Base-by-base conservation (phyloP, 2,329 filamentous ascomycete species). In the Cytospora piceicola region DNA sequence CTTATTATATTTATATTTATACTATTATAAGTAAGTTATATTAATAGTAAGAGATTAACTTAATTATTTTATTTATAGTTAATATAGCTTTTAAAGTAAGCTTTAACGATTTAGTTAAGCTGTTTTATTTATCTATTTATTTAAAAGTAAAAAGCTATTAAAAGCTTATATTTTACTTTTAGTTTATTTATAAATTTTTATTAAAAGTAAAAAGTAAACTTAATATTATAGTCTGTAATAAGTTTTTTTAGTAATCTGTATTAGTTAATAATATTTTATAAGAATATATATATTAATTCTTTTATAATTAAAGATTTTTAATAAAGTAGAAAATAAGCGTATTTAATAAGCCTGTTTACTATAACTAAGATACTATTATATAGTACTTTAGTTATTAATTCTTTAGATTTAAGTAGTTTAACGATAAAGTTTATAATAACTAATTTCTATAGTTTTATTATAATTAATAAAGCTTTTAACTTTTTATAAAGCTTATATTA, bases 351-450 rank as follows among this genome's bases (percentile, higher is more conserved):
- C 24, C 11, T 24, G 24, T 49, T 24, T 49, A 49, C 8, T 6
- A 20, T 42, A 20, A 42, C 15, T 42, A 42, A 20, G 7, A 42
- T 42, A 42, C 39, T 42, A 42, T 42, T 42, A 42, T 42, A 42
- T 20, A 42, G n/a, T 52, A 49, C 3, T n/a, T 24, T 7, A 34
- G 34, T 61, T 52, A 61, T 52, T 24, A 53, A 9, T 36, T 54
- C 22, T 49, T 22, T n/a, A 11, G 22, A 58, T 22, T 22, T 3
- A 7, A 58, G 7, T 32, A 58, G 17, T 17, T 58, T 58, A 58
- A 58, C 32, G 32, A 58, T 58, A 58, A 58, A 58, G 15, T 58
- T 7, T 58, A 58, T 22, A 15, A 5, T 58, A 49, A 58, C 51
- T 15, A 22, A 59, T 4, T 34, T n/a, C 5, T 59, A 59, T 34